phyloP scores from a whole-genome alignment of 192 early-diverging fungal species.

The Lobosporangium transversale region DNA sequence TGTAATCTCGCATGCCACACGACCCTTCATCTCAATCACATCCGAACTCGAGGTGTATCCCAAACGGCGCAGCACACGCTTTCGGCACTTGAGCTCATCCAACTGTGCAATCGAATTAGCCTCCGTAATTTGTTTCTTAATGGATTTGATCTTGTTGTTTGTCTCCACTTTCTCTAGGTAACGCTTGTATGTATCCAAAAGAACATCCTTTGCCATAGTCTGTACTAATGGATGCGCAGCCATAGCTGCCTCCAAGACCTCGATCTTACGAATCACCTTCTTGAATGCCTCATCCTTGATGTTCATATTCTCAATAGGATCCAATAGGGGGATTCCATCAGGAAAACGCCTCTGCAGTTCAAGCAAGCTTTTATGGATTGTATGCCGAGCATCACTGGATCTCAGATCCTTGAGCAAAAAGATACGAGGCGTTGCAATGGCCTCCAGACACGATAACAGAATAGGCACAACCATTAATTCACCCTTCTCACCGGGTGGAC shows the following conservation, averaged over 20 bases:
- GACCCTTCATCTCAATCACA: slow-evolving; percentile 96
- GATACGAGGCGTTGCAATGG: slow-evolving; percentile 78
- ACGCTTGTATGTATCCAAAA: slow-evolving; percentile 65
- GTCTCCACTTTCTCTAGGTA: slow-evolving; percentile 77
- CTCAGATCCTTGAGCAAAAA: slow-evolving; percentile 78
- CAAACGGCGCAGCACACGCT: slow-evolving; percentile 90
- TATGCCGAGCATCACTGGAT: slow-evolving; percentile 61
- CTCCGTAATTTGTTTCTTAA: slow-evolving; percentile 77
- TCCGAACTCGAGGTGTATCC: slow-evolving; percentile 85
- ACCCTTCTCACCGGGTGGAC: slow-evolving; percentile 62
- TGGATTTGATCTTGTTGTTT: slow-evolving; percentile 66
- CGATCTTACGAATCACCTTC: slow-evolving; percentile 78
- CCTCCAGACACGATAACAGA: slow-evolving; percentile 75
- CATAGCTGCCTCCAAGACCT: slow-evolving; percentile 76
- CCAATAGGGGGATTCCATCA: slow-evolving; percentile 83
- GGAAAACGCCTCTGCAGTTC: slow-evolving; percentile 80
- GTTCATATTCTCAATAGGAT: slow-evolving; percentile 89
- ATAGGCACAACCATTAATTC: slow-evolving; percentile 76
- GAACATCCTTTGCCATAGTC: slow-evolving; percentile 45
- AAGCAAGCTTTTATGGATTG: slow-evolving; percentile 71
- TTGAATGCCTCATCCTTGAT: slow-evolving; percentile 84
- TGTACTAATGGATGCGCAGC: slow-evolving; percentile 68
- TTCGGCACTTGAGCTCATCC: slow-evolving; percentile 91
- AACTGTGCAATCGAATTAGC: slow-evolving; percentile 88
- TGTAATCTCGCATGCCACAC: slow-evolving; percentile 97